Base-by-base conservation (phyloP, 257 asterid species). In the Fraxinus anomala region DNA sequence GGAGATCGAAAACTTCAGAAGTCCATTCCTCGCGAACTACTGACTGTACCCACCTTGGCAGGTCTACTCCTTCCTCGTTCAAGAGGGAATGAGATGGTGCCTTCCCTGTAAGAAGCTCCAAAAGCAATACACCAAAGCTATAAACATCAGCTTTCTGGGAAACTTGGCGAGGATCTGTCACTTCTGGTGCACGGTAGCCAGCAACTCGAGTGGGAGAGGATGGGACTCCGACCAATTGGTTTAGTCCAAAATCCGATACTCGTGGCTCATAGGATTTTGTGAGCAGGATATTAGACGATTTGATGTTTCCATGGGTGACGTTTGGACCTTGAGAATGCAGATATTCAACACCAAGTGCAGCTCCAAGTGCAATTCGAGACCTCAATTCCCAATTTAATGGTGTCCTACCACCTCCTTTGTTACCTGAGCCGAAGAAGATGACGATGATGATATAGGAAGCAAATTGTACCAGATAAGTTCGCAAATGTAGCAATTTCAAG, bases 111-210 rank as follows among this genome's bases (percentile, higher is more conserved):
- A 92, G 91, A 68, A 92, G 97, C 89, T 92, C 97, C 47, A 92
- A 63, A 44, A 92, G 90, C 74, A 92, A 68, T 0, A 92, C 92
- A 1, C 97, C 97, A 21, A 87, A 89, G 82, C 96, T 91, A 40
- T 92, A 92, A 21, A 91, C 96, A 42, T 92, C 97, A 0, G 92
- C 95, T n/a, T 88, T 86, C 24, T 92, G 97, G 72, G 97, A 83
- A 72, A 89, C 94, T 72, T 79, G 81, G n/a, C 89, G 92, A 21
- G 94, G 94, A 83, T 91, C 97, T 0, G 96, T 92, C 75, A 92
- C 97, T 77, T 92, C 97, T 6, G 97, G 97, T 28, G 97, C 97
- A 1, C 96, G 92, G 54, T 89, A 92, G 80, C 97, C 97, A 2
- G 91, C 89, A 3, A 90, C 91, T 14, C 96, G 84, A 0, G 86